A percentile compares a stretch with the other conserved stretches of the same genome.
Evolutionary conservation across 2,329 filamentous ascomycete species (phyloP).

Genomic region (Fusarium sp.): DNA sequence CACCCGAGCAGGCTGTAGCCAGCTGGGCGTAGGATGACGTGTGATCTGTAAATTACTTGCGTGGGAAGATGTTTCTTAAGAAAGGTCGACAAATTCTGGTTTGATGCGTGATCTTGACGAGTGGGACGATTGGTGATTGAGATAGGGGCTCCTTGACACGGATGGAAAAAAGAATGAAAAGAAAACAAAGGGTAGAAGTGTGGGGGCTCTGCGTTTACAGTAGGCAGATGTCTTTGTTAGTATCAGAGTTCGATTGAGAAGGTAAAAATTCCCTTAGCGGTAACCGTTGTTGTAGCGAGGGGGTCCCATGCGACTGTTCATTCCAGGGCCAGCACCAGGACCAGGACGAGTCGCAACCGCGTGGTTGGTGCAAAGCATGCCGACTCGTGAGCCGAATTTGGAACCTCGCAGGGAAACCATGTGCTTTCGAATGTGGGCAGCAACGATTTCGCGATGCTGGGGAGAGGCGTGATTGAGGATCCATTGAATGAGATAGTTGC

Average conservation of each 20-base stretch:
- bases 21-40: slow-evolving; percentile 69
- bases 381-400: slow-evolving; percentile 97
- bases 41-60: slow-evolving; percentile 67
- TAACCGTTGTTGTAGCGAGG: slow-evolving; percentile 71
- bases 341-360: slow-evolving; percentile 90
- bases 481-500: slow-evolving; percentile 98
- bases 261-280: slow-evolving; percentile 58
- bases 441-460: slow-evolving; percentile 93
- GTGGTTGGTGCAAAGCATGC: slow-evolving; percentile 98
- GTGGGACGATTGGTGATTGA: slow-evolving; percentile 51
- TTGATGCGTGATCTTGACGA: slow-evolving; percentile 54
- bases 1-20: slow-evolving; percentile 64
- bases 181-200: slow-evolving; percentile 30
- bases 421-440: slow-evolving; percentile 95
- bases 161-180: slow-evolving; percentile 48
- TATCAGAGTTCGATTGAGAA: slow-evolving; percentile 3
- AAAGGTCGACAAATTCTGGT: slow-evolving; percentile 62
- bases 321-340: slow-evolving; percentile 78
- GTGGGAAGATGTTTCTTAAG: slow-evolving; percentile 64
- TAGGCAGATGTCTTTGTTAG: slow-evolving; percentile 6
- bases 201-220: slow-evolving; percentile 10
- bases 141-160: slow-evolving; percentile 46
- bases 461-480: slow-evolving; percentile 89
- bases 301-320: slow-evolving; percentile 69
- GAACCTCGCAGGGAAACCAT: slow-evolving; percentile 99